Percentiles rank a stretch among this genome's conserved stretches.
These are phyloP conservation scores for Russula abietina DNA, from an alignment of 768 basidiomycete species.

Conservation along the genomic window DNA sequence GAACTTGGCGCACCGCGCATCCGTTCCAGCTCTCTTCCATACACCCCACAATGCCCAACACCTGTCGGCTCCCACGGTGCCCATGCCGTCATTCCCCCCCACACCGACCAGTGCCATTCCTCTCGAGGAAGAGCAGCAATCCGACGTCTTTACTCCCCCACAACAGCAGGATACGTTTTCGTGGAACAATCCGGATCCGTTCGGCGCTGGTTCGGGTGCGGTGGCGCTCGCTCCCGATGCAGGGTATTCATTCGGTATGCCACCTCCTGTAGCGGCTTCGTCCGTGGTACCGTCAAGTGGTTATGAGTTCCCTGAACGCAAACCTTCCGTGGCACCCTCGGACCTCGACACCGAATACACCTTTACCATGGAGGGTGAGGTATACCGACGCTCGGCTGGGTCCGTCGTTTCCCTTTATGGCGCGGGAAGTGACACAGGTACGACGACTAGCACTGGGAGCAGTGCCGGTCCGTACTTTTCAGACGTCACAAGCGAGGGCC, in stretches of 20 bases:
- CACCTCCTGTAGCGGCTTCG: neutral
- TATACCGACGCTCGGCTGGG: conserved; percentile 21
- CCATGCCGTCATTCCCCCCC: conserved; percentile 5
- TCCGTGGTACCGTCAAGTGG: neutral
- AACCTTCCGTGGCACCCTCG: conserved; percentile 9
- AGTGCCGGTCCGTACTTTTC: conserved; percentile 24
- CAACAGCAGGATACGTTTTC: conserved; percentile 14
- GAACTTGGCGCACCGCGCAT: conserved; percentile 23
- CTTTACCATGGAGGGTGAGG: conserved; percentile 4
- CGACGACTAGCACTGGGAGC: conserved; percentile 16
- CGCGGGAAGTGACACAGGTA: conserved; percentile 17
- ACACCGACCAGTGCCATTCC: conserved; percentile 5
- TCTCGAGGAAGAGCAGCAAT: conserved; percentile 14
- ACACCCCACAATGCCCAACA: neutral
- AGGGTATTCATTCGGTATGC: conserved; percentile 23
- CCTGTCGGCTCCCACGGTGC: conserved; percentile 5
- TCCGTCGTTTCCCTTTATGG: conserved; percentile 20
- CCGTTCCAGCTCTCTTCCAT: conserved; percentile 20
- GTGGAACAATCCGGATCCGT: conserved; percentile 24
- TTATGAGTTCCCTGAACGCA: conserved; percentile 25
- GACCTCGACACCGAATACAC: conserved; percentile 12
- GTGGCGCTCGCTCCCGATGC: conserved; percentile 18
- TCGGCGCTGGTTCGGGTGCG: conserved; percentile 7
- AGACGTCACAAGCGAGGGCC: conserved; percentile 20
- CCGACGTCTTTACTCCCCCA: neutral